A percentile compares a stretch with the other conserved stretches of the same genome.
phyloP scores from a whole-genome alignment of 345 rosid genomes.

The Euphorbia tirucalli region DNA sequence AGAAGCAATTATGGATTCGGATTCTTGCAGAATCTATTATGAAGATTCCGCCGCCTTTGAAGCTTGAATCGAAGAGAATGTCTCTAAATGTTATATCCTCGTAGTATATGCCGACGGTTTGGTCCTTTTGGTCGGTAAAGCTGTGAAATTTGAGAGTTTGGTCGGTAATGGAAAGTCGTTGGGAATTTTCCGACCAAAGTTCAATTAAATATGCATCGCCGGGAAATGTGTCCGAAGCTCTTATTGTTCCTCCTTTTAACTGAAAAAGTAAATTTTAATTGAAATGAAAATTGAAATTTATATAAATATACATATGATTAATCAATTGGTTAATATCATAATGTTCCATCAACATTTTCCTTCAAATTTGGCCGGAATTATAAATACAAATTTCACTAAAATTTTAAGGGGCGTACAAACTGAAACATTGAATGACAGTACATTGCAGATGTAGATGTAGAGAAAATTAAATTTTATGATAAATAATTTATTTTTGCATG shows the following conservation, averaged over 20 bases:
- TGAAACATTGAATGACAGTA: too few species aligned
- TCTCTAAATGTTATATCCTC: slow-evolving; percentile 62
- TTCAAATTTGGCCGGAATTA: too few species aligned
- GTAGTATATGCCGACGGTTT: slow-evolving; percentile 29
- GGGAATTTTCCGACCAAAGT: slow-evolving; percentile 45
- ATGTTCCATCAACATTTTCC: too few species aligned
- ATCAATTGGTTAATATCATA: too few species aligned
- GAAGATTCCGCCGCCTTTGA: slow-evolving; percentile 56
- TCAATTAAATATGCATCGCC: slow-evolving; percentile 57
- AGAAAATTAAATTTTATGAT: too few species aligned
- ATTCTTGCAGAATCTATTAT: slow-evolving; percentile 52
- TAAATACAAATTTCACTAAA: too few species aligned
- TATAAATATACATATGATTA: too few species aligned
- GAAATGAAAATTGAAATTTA: too few species aligned
- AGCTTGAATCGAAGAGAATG: slow-evolving; percentile 62
- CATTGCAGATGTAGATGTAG: too few species aligned
- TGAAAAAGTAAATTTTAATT: too few species aligned
- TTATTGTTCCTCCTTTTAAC: slow-evolving; percentile 67
- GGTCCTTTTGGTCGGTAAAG: slow-evolving; percentile 22
- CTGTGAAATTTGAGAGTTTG: background rate
- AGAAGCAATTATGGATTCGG: slow-evolving; percentile 50
- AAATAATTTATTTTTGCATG: slow-evolving; percentile 1
- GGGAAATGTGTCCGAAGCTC: slow-evolving; percentile 60
- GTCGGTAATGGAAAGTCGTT: too few species aligned
- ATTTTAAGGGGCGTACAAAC: too few species aligned